Evolutionary conservation across 352 stramenopile species (phyloP).

Genomic region (Blastocystis sp.): DNA sequence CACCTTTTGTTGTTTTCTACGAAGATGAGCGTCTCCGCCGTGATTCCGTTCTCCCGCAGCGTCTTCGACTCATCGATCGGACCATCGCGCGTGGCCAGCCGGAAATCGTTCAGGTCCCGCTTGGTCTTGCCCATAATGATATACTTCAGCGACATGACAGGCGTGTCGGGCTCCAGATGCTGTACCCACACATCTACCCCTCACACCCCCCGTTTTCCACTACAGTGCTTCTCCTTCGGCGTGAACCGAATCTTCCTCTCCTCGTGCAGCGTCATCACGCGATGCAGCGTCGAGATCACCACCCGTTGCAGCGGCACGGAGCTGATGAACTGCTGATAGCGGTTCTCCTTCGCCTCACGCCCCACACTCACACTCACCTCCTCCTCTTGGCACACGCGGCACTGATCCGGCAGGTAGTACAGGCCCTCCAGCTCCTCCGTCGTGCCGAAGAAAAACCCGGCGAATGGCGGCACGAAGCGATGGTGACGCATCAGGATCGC

Average conservation of each 20-base stretch:
- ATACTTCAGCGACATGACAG: neutral
- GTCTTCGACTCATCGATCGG: slow-evolving; percentile 6
- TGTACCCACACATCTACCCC: neutral
- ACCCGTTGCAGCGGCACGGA: neutral
- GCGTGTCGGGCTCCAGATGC: neutral
- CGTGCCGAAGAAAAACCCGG: neutral
- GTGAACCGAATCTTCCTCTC: neutral
- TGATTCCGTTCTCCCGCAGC: neutral
- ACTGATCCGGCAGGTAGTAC: neutral
- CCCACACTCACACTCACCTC: neutral
- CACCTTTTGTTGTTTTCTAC: neutral
- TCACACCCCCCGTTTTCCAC: neutral
- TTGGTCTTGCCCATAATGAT: neutral
- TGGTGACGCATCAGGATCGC: neutral
- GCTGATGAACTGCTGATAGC: neutral
- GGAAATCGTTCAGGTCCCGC: neutral
- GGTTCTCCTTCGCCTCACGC: neutral
- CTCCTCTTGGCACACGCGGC: neutral
- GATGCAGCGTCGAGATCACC: neutral
- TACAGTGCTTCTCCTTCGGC: neutral
- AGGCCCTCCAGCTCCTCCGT: neutral
- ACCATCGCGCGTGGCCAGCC: neutral
- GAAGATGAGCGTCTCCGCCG: neutral
- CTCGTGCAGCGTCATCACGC: neutral
- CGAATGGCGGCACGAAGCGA: neutral